Conservation (phyloP, 2,329 filamentous ascomycete genomes). For the Rachicladosporium sp. region DNA sequence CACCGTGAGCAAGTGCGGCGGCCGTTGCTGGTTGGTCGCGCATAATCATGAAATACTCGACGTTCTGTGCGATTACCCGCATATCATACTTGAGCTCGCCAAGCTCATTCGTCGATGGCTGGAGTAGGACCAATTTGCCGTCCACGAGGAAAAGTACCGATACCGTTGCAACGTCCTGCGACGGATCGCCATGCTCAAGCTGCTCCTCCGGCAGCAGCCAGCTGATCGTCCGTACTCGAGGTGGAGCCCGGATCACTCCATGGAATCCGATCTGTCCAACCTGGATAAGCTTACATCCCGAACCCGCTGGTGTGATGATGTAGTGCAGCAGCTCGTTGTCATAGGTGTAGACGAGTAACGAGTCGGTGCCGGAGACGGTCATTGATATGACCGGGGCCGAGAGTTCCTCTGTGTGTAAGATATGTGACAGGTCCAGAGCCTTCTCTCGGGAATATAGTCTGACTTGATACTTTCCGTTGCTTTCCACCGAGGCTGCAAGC, state of each 20-base stretch:
- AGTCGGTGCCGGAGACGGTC: conserved; percentile 82
- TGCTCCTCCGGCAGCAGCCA: conserved; percentile 93
- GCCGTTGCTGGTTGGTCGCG: conserved; percentile 53
- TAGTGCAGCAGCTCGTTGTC: conserved; percentile 95
- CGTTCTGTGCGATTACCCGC: conserved; percentile 89
- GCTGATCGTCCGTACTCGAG: conserved; percentile 80
- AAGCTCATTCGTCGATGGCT: conserved; percentile 70
- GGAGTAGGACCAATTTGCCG: conserved; percentile 84
- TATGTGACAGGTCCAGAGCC: conserved; percentile 57
- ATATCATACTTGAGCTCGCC: conserved; percentile 94
- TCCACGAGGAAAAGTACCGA: conserved; percentile 95
- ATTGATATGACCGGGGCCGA: conserved; percentile 81
- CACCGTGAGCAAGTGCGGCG: conserved; percentile 8
- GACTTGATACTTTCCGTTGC: conserved; percentile 61
- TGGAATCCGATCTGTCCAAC: conserved; percentile 98
- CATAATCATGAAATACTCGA: conserved; percentile 90
- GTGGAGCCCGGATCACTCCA: conserved; percentile 87
- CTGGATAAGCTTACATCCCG: conserved; percentile 68
- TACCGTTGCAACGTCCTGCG: conserved; percentile 85
- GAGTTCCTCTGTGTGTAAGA: conserved; percentile 66
- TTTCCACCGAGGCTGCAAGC: conserved; percentile 84
- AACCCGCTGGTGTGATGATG: conserved; percentile 61
- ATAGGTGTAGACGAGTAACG: conserved; percentile 89
- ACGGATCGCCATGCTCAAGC: conserved; percentile 80
- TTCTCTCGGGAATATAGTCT: conserved; percentile 88